Conservation (phyloP, 140 eudicot genomes). For the Ambrosia hybrid region DNA sequence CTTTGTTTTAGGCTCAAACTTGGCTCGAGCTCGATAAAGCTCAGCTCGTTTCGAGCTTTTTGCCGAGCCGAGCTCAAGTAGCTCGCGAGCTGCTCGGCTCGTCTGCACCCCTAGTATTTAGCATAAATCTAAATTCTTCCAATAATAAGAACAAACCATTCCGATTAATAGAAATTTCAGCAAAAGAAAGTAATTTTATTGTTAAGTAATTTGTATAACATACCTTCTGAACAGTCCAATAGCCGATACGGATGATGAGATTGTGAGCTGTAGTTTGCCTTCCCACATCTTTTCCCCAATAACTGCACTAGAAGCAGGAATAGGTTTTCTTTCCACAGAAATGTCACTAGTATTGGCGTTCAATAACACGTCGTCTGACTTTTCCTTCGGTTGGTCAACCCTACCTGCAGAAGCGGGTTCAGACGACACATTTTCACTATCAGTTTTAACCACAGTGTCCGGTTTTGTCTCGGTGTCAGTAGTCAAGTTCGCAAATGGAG, state of each 20-base stretch:
- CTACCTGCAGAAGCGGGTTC: slow-evolving; percentile 30
- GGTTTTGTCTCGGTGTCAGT: slow-evolving; percentile 39
- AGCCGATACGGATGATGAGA: slow-evolving; percentile 59
- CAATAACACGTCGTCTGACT: slow-evolving; percentile 23
- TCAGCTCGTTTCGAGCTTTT: too few species aligned
- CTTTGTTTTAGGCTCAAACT: too few species aligned
- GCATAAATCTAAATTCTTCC: too few species aligned
- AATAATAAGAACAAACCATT: neutral
- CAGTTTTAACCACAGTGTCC: slow-evolving; percentile 24
- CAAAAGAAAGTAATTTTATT: neutral
- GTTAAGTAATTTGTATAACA: neutral
- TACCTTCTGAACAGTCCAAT: slow-evolving; percentile 79
- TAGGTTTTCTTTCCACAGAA: slow-evolving; percentile 28
- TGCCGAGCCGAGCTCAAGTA: too few species aligned
- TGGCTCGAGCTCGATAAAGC: too few species aligned
- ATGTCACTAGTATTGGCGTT: slow-evolving; percentile 29
- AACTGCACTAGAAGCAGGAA: slow-evolving; percentile 26
- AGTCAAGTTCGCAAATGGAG: slow-evolving; percentile 73
- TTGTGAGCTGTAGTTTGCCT: slow-evolving; percentile 67
- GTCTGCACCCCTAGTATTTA: too few species aligned
- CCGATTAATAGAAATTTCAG: neutral
- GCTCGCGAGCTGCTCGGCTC: too few species aligned
- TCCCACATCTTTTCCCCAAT: slow-evolving; percentile 64
- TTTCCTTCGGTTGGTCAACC: slow-evolving; percentile 22
- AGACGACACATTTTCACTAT: slow-evolving; percentile 13